These are phyloP conservation scores for Tillandsia leiboldiana DNA, from an alignment of 176 grass and related monocot genomes.

Conservation along the genomic window DNA sequence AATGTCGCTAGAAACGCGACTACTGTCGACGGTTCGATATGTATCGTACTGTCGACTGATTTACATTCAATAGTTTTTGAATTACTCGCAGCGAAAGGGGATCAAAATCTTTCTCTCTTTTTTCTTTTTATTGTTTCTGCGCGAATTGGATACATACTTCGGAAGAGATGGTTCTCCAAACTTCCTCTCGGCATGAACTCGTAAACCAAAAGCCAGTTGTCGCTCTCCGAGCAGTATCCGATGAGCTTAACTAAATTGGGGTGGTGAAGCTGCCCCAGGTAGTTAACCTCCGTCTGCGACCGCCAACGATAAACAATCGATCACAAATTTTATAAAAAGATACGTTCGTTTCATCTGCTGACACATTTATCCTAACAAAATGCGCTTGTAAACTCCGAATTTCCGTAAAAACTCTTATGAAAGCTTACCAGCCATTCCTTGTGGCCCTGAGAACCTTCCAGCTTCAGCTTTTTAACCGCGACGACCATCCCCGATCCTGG, in stretches of 20 bases:
- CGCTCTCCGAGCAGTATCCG: constrained; percentile 23
- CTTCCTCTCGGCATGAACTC: constrained; percentile 27
- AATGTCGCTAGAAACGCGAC: no score
- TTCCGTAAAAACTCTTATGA: background rate
- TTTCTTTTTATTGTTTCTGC: background rate
- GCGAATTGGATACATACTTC: constrained; percentile 15
- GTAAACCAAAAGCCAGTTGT: constrained; percentile 20
- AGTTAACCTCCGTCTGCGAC: constrained; percentile 24
- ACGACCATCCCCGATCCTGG: constrained; percentile 22
- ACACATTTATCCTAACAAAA: background rate
- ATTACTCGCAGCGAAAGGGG: background rate
- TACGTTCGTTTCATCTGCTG: no score
- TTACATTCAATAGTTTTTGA: background rate
- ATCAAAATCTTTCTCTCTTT: background rate
- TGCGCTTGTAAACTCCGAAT: background rate
- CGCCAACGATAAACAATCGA: background rate
- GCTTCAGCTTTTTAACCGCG: constrained; percentile 26
- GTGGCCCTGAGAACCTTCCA: constrained; percentile 23
- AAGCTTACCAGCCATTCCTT: constrained; percentile 28
- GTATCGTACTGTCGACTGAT: no score
- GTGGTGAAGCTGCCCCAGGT: constrained; percentile 28
- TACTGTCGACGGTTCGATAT: no score
- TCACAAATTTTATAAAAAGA: no score
- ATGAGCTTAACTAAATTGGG: constrained; percentile 28
- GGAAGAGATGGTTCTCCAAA: constrained; percentile 26